Evolutionary conservation across 768 basidiomycete species (phyloP).

Genomic region (Collybia sordida): DNA sequence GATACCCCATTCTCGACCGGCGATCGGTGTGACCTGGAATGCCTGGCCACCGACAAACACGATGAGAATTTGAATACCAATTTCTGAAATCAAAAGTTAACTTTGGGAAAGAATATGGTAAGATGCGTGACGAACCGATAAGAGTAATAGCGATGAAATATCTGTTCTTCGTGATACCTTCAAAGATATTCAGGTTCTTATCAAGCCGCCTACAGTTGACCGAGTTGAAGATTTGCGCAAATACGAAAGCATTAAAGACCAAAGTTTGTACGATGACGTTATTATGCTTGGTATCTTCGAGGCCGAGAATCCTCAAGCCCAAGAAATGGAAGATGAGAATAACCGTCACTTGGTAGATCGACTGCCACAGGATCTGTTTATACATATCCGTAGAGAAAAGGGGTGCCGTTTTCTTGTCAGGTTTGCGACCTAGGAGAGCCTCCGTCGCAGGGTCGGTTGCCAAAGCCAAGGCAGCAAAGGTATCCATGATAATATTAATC

Average conservation of each 20-base stretch:
- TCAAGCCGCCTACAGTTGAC: constrained; percentile 90
- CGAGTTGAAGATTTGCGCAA: constrained; percentile 96
- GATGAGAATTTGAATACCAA: constrained; percentile 83
- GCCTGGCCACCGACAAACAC: constrained; percentile 91
- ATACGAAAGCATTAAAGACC: constrained; percentile 98
- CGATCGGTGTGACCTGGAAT: constrained; percentile 82
- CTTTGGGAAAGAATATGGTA: constrained; percentile 9
- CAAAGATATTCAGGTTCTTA: constrained; percentile 83
- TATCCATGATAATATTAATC: constrained; percentile 99
- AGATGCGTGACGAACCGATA: constrained; percentile 65
- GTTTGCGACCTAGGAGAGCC: constrained; percentile 80
- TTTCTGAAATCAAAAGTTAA: constrained; percentile 50
- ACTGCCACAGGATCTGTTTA: constrained; percentile 93
- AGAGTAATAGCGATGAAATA: constrained; percentile 85
- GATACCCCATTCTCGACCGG: constrained; percentile 90
- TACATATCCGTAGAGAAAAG: constrained; percentile 93
- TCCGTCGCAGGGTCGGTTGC: constrained; percentile 94
- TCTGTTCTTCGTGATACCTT: constrained; percentile 73
- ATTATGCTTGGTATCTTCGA: constrained; percentile 32
- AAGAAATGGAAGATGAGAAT: constrained; percentile 90
- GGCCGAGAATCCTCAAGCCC: constrained; percentile 69
- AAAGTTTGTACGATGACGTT: constrained; percentile 66
- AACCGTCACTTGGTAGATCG: constrained; percentile 79
- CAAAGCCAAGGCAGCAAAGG: constrained; percentile 95
- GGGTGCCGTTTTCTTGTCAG: constrained; percentile 86